Conservation (phyloP, 2,329 filamentous ascomycete genomes). For the Ceratocystis destructans region DNA sequence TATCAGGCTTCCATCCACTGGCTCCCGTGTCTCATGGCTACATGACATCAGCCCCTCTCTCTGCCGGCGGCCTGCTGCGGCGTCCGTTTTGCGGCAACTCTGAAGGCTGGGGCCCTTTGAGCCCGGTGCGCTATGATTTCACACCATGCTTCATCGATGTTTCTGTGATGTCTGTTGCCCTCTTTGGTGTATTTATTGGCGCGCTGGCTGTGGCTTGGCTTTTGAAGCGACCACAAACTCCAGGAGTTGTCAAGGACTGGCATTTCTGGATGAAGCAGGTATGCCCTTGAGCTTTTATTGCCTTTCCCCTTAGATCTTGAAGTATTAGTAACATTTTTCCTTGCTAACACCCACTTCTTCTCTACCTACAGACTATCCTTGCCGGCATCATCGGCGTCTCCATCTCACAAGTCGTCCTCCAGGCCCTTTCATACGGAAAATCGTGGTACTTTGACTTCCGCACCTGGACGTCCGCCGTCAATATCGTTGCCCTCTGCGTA, state of each 20-base stretch:
- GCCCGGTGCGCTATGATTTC: slow-evolving; percentile 76
- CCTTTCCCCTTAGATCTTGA: background rate
- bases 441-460: slow-evolving; percentile 72
- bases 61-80: slow-evolving; percentile 32
- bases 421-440: slow-evolving; percentile 54
- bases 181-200: slow-evolving; percentile 67
- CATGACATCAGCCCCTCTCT: slow-evolving; percentile 30
- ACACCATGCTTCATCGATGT: slow-evolving; percentile 96
- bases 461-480: slow-evolving; percentile 66
- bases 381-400: slow-evolving; percentile 54
- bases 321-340: background rate
- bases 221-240: slow-evolving; percentile 50
- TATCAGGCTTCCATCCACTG: slow-evolving; percentile 42
- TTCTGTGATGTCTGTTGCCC: slow-evolving; percentile 65
- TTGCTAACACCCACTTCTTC: background rate
- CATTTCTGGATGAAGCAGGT: slow-evolving; percentile 91
- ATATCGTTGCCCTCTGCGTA: slow-evolving; percentile 56
- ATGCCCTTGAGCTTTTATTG: slow-evolving; percentile 24
- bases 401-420: slow-evolving; percentile 58
- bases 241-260: slow-evolving; percentile 65
- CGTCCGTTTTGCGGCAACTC: slow-evolving; percentile 75
- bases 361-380: slow-evolving; percentile 39
- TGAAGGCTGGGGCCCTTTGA: slow-evolving; percentile 93
- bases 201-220: slow-evolving; percentile 69
- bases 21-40: slow-evolving; percentile 41